phyloP scores from a whole-genome alignment of 129 eudicot species.

The Sambucus nigra region DNA sequence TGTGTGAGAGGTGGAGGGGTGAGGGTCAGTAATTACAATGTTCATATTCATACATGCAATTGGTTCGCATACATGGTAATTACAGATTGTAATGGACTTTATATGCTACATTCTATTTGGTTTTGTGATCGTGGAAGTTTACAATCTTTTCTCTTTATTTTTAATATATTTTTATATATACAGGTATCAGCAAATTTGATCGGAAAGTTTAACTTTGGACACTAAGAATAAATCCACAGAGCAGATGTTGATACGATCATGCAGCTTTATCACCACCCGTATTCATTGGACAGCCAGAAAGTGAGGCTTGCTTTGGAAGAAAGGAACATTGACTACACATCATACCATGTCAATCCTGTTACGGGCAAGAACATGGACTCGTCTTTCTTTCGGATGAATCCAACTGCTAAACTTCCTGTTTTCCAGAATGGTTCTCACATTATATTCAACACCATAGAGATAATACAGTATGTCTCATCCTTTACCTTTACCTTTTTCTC shows the following conservation, averaged over 20 bases:
- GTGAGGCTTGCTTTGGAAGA: slow-evolving; percentile 92
- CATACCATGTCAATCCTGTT: slow-evolving; percentile 77
- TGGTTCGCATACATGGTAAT: too few species aligned
- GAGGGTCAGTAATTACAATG: too few species aligned
- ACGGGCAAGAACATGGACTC: slow-evolving; percentile 82
- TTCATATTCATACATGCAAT: too few species aligned
- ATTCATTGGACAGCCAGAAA: slow-evolving; percentile 87
- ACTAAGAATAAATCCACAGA: slow-evolving; percentile 5
- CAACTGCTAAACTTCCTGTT: slow-evolving; percentile 72
- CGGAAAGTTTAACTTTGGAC: too few species aligned
- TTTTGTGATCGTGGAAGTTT: too few species aligned
- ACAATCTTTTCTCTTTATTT: too few species aligned
- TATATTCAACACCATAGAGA: slow-evolving; percentile 65
- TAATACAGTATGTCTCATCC: slow-evolving; percentile 61
- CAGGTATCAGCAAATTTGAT: too few species aligned
- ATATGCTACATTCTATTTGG: too few species aligned
- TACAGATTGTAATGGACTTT: too few species aligned
- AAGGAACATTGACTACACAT: slow-evolving; percentile 71
- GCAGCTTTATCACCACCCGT: slow-evolving; percentile 96
- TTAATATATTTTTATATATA: too few species aligned
- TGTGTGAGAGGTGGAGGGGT: too few species aligned
- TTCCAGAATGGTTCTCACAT: slow-evolving; percentile 85
- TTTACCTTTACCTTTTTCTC: background rate
- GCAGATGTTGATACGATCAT: slow-evolving; percentile 21
- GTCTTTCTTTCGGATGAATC: slow-evolving; percentile 73